These are phyloP conservation scores for Prototheca cutis DNA, from an alignment of 163 green algal species.

Conservation along the genomic window DNA sequence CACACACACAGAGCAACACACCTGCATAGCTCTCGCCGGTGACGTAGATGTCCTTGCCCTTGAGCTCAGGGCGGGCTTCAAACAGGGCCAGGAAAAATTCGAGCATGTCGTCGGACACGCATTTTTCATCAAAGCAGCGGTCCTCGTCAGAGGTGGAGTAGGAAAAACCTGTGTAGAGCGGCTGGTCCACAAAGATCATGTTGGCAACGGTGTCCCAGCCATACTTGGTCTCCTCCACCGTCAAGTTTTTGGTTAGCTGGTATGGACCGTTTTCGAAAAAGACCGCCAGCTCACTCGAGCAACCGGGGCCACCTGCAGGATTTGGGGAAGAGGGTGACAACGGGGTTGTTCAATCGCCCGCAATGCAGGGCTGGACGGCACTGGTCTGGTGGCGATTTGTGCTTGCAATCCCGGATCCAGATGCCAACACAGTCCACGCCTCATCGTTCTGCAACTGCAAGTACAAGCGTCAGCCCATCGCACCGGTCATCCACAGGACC, in stretches of 20 bases:
- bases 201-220: constrained; percentile 58
- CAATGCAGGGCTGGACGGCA: no score
- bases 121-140: constrained; percentile 50
- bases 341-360: no score
- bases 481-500: constrained; percentile 88
- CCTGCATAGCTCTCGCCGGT: constrained; percentile 39
- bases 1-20: neutral
- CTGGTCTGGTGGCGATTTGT: no score
- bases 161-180: constrained; percentile 86
- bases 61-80: constrained; percentile 58
- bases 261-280: constrained; percentile 65
- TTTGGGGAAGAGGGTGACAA: neutral
- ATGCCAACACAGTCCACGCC: no score
- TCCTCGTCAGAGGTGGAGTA: constrained; percentile 57
- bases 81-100: constrained; percentile 84
- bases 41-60: constrained; percentile 66
- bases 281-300: constrained; percentile 74
- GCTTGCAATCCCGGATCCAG: no score
- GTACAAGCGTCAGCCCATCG: neutral
- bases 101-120: constrained; percentile 80
- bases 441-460: no score
- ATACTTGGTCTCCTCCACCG: constrained; percentile 24
- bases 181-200: constrained; percentile 86
- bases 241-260: constrained; percentile 39
- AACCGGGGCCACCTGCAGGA: constrained; percentile 68